These are phyloP conservation scores for Colletotrichum kahawae DNA, from an alignment of 2,329 filamentous ascomycete genomes.

Conservation along the genomic window DNA sequence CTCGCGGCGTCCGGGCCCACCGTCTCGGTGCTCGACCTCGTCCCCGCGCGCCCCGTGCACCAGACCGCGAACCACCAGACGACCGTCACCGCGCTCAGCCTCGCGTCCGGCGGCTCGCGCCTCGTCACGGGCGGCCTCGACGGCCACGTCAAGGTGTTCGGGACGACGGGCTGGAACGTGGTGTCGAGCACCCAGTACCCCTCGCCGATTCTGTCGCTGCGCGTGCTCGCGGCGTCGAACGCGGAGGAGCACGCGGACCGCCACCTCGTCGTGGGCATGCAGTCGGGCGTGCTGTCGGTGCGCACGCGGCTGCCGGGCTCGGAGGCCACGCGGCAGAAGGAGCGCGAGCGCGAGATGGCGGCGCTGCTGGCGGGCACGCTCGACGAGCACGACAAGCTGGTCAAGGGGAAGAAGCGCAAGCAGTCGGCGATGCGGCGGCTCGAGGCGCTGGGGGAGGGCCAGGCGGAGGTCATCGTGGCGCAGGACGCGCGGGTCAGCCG, in stretches of 20 bases:
- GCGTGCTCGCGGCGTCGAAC: slow-evolving; percentile 62
- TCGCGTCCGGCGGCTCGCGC: slow-evolving; percentile 80
- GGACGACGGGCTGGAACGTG: slow-evolving; percentile 93
- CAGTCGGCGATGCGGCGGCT: slow-evolving; percentile 57
- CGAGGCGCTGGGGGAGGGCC: slow-evolving; percentile 80
- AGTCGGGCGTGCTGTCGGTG: slow-evolving; percentile 89
- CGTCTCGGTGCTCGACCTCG: slow-evolving; percentile 89
- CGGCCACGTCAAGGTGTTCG: slow-evolving; percentile 96
- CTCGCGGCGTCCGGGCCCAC: slow-evolving; percentile 84
- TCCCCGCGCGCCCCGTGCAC: slow-evolving; percentile 86
- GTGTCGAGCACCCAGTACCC: slow-evolving; percentile 95
- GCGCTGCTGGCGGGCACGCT: slow-evolving; percentile 79
- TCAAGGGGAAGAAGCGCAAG: slow-evolving; percentile 70
- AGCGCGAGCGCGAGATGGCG: slow-evolving; percentile 84
- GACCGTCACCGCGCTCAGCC: slow-evolving; percentile 86
- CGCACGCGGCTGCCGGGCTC: slow-evolving; percentile 86
- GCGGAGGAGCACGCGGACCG: slow-evolving; percentile 62
- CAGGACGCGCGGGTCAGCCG: slow-evolving; percentile 64
- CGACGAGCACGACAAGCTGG: slow-evolving; percentile 76
- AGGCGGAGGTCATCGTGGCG: slow-evolving; percentile 85
- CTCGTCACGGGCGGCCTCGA: slow-evolving; percentile 90
- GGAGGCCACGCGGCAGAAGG: slow-evolving; percentile 76
- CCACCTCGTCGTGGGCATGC: slow-evolving; percentile 93
- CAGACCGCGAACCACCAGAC: slow-evolving; percentile 96
- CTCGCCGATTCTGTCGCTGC: slow-evolving; percentile 84